A percentile compares a stretch with the other conserved stretches of the same genome.
Conservation (phyloP, 768 basidiomycete species). For the Leccinum rimulosum region DNA sequence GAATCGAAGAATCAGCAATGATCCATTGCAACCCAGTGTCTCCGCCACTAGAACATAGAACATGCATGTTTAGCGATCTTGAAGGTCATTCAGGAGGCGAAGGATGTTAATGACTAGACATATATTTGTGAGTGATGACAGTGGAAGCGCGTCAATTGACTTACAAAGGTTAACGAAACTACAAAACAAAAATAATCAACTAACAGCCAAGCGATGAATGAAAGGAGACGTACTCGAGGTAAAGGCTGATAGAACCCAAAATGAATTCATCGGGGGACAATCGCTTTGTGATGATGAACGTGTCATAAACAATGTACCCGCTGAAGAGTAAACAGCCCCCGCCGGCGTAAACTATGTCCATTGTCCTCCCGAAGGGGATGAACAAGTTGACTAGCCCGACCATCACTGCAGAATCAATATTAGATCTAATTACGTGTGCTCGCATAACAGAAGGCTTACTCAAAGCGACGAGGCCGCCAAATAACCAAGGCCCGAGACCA, state of each 20-base stretch:
- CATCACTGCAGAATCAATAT: slow-evolving; percentile 49
- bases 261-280: slow-evolving; percentile 94
- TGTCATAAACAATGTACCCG: slow-evolving; percentile 89
- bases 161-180: slow-evolving; percentile 87
- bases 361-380: slow-evolving; percentile 78
- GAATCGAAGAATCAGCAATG: neutral
- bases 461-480: slow-evolving; percentile 78
- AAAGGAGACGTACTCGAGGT: slow-evolving; percentile 71
- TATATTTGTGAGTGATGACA: slow-evolving; percentile 1
- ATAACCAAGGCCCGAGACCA: slow-evolving; percentile 88
- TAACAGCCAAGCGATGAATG: neutral
- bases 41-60: neutral
- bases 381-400: slow-evolving; percentile 82
- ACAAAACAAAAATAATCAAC: slow-evolving; percentile 17
- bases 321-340: slow-evolving; percentile 83
- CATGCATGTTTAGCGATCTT: slow-evolving; percentile 35
- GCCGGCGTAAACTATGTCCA: slow-evolving; percentile 78
- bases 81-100: slow-evolving; percentile 64
- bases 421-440: neutral
- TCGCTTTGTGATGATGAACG: slow-evolving; percentile 83
- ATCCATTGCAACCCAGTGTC: neutral
- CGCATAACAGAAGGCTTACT: slow-evolving; percentile 39
- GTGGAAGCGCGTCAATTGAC: slow-evolving; percentile 26
- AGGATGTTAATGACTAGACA: slow-evolving; percentile 76
- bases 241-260: slow-evolving; percentile 87